Percentiles rank a stretch among this genome's conserved stretches.
phyloP scores from a whole-genome alignment of 2,329 filamentous ascomycete genomes.

The Dactylonectria estremocensis region DNA sequence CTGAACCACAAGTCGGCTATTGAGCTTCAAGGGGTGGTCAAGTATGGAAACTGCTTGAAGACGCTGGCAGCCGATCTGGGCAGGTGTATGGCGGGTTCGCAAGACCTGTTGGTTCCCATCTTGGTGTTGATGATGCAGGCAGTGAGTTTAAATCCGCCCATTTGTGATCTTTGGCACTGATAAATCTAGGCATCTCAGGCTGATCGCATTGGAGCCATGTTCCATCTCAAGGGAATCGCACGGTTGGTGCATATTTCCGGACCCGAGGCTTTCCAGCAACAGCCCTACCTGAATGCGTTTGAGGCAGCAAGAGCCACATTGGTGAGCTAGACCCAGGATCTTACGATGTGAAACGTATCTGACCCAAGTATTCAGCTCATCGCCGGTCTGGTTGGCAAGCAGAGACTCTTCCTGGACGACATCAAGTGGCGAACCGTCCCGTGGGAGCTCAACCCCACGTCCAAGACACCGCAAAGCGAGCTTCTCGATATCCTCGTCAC shows the following conservation, averaged over 20 bases:
- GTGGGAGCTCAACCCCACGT: slow-evolving; percentile 19
- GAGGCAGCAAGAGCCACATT: slow-evolving; percentile 33
- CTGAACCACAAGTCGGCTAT: slow-evolving; percentile 22
- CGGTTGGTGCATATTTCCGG: slow-evolving; percentile 25
- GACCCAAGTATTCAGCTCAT: slow-evolving; percentile 9
- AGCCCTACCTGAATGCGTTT: slow-evolving; percentile 33
- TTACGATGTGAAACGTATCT: background rate
- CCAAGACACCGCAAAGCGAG: slow-evolving; percentile 30
- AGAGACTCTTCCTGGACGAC: slow-evolving; percentile 31
- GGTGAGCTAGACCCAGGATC: slow-evolving; percentile 3
- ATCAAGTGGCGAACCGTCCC: slow-evolving; percentile 32
- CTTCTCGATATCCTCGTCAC: slow-evolving; percentile 30
- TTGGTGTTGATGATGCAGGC: slow-evolving; percentile 33
- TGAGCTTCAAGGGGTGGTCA: slow-evolving; percentile 20
- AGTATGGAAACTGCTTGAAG: slow-evolving; percentile 29
- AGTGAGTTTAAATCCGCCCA: background rate
- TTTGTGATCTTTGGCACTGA: background rate
- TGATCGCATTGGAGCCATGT: slow-evolving; percentile 27
- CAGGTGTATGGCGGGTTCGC: slow-evolving; percentile 1
- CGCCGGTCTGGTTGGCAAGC: slow-evolving; percentile 29
- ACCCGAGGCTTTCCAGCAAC: slow-evolving; percentile 31
- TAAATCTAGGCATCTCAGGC: slow-evolving; percentile 15
- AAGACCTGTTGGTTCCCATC: slow-evolving; percentile 25
- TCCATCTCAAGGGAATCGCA: slow-evolving; percentile 28
- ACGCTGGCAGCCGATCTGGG: slow-evolving; percentile 20